Evolutionary conservation across 345 rosid species (phyloP).

Genomic region (Kandelia obovata): DNA sequence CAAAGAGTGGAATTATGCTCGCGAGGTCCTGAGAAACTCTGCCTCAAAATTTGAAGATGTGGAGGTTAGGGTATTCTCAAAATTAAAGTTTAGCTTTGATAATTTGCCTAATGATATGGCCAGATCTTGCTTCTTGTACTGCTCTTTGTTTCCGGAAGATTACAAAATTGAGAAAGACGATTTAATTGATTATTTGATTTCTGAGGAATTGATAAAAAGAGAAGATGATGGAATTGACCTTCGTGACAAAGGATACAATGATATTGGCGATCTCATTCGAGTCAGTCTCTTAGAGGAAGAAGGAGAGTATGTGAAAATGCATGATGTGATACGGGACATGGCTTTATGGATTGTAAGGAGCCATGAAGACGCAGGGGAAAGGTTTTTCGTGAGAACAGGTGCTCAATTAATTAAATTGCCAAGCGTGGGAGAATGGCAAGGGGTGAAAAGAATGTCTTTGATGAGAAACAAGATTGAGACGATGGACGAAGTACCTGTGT

Average conservation of each 20-base stretch:
- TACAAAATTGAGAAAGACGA: not conserved
- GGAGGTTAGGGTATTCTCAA: not conserved
- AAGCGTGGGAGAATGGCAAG: too few species aligned
- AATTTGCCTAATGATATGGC: not conserved
- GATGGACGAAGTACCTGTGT: too few species aligned
- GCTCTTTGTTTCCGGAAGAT: constrained; percentile 21
- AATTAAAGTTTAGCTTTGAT: constrained; percentile 8
- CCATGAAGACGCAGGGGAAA: too few species aligned
- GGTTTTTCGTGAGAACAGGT: too few species aligned
- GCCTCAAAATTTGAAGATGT: not conserved
- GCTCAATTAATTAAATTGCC: too few species aligned
- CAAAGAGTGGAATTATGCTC: constrained; percentile 14
- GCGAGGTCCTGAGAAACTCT: constrained; percentile 1
- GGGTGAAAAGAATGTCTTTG: too few species aligned
- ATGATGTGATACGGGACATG: constrained; percentile 23
- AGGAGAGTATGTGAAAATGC: constrained; percentile 14
- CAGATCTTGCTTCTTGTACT: constrained; percentile 16
- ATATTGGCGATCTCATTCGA: constrained; percentile 9
- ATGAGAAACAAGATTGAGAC: too few species aligned
- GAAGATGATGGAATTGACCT: not conserved
- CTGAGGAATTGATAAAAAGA: constrained; percentile 18
- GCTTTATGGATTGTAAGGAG: constrained; percentile 3
- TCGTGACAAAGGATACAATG: constrained; percentile 4
- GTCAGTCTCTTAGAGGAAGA: constrained; percentile 12
- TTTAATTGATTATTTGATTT: constrained; percentile 14